phyloP scores from a whole-genome alignment of 2,329 filamentous ascomycete genomes.

The Calonectria hongkongensis region DNA sequence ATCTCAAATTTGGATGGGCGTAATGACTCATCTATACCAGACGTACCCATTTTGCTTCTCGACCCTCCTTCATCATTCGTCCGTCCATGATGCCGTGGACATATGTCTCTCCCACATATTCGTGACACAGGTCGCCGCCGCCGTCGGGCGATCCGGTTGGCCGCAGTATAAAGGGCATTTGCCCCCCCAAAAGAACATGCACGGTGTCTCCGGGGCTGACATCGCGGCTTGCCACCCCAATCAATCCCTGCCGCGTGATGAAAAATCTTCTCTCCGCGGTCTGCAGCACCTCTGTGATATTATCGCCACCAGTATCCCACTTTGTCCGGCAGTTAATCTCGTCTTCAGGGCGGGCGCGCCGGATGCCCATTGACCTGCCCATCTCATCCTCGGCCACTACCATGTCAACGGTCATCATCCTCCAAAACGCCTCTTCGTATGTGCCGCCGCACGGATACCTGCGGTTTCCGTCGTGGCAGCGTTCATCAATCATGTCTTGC shows the following conservation, averaged over 20 bases:
- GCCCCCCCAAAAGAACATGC: not conserved
- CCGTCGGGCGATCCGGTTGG: not conserved
- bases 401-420: conserved; percentile 19
- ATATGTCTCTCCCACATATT: conserved; percentile 6
- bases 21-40: not conserved
- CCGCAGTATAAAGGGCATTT: conserved; percentile 14
- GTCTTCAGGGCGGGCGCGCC: not conserved
- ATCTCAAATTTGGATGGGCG: not conserved
- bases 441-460: conserved; percentile 1
- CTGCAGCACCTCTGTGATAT: not conserved
- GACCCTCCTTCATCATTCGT: conserved; percentile 8
- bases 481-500: conserved; percentile 6
- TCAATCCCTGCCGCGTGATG: conserved; percentile 1
- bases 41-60: conserved; percentile 16
- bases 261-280: conserved; percentile 2
- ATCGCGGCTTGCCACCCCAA: conserved; percentile 1
- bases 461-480: not conserved
- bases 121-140: not conserved
- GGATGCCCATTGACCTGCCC: not conserved
- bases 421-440: conserved; percentile 16
- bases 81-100: conserved; percentile 20
- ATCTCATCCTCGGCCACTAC: conserved; percentile 1
- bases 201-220: not conserved
- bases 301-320: not conserved
- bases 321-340: not conserved